phyloP scores from a whole-genome alignment of 352 stramenopile species.

The Pythium volutum region DNA sequence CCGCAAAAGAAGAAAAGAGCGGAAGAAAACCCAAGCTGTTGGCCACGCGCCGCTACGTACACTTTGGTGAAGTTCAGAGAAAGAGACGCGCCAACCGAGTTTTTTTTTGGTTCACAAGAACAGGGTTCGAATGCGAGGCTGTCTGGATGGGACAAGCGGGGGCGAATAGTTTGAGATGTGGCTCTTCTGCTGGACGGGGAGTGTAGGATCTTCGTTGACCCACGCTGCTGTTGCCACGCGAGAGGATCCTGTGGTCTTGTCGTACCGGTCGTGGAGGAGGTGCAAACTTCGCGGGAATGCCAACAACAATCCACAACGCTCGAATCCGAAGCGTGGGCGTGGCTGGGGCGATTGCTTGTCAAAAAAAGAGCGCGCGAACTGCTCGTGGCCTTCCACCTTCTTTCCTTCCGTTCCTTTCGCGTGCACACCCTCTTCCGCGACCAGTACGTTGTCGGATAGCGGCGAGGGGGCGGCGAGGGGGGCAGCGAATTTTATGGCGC shows the following conservation, averaged over 20 bases:
- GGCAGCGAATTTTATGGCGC: constrained; percentile 19
- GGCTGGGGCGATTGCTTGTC: neutral
- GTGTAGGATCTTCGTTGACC: neutral
- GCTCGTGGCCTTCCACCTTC: neutral
- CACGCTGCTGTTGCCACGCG: neutral
- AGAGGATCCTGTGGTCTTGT: constrained; percentile 8
- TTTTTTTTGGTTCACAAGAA: constrained; percentile 1
- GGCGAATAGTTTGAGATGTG: neutral
- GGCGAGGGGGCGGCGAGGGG: too few relatives aligned
- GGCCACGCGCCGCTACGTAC: constrained; percentile 8
- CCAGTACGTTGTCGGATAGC: constrained; percentile 1
- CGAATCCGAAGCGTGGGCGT: neutral
- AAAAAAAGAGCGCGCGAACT: constrained; percentile 17
- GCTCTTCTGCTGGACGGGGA: constrained; percentile 4
- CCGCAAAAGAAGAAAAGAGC: constrained; percentile 15
- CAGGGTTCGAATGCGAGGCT: neutral
- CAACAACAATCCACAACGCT: neutral
- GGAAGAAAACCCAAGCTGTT: neutral
- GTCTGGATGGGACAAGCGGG: constrained; percentile 3
- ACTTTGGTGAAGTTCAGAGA: neutral
- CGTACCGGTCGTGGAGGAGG: neutral
- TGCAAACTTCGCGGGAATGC: neutral
- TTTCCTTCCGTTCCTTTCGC: constrained; percentile 28
- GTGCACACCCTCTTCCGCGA: constrained; percentile 26
- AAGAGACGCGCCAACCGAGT: constrained; percentile 10